Conservation (phyloP, 2,329 filamentous ascomycete genomes). For the Monosporascus ibericus region DNA sequence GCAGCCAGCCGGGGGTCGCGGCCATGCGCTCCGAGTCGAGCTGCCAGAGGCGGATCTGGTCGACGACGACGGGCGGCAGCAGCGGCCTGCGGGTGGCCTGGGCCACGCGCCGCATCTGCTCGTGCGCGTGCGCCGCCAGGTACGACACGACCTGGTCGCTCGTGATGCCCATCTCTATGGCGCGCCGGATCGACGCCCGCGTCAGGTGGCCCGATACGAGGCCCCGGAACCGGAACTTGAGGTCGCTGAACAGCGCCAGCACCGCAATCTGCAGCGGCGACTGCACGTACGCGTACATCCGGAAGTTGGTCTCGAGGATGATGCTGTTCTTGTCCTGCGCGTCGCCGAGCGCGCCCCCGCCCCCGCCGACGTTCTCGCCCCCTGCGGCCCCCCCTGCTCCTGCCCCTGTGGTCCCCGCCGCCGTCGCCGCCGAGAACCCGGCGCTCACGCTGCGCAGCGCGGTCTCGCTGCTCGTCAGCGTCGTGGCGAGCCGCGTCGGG, state of each 20-base stretch:
- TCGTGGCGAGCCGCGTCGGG: conserved; percentile 89
- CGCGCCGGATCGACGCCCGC: conserved; percentile 78
- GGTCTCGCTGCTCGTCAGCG: conserved; percentile 70
- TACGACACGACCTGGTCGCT: conserved; percentile 94
- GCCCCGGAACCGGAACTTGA: conserved; percentile 88
- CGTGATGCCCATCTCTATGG: conserved; percentile 86
- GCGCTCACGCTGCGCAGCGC: conserved; percentile 65
- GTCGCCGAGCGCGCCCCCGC: conserved; percentile 25
- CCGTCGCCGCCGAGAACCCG: conserved; percentile 59
- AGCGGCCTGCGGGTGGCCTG: conserved; percentile 57
- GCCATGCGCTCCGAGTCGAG: conserved; percentile 94
- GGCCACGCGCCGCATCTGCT: conserved; percentile 75
- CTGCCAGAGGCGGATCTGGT: conserved; percentile 97
- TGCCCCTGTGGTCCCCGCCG: conserved; percentile 18
- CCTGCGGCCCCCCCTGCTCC: conserved; percentile 17
- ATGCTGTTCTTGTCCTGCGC: conserved; percentile 68
- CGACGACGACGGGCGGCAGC: conserved; percentile 89
- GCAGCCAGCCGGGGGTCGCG: conserved; percentile 74
- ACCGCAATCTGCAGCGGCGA: conserved; percentile 93
- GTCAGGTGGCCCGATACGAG: conserved; percentile 90
- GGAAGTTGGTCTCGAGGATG: conserved; percentile 96
- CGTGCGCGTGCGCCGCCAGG: conserved; percentile 85
- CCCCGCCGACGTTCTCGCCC: not conserved
- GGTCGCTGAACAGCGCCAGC: conserved; percentile 79
- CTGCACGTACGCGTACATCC: conserved; percentile 92